Percentiles rank a stretch among this genome's conserved stretches.
phyloP scores from a whole-genome alignment of 805 yeast species.

The Candida incommunis region DNA sequence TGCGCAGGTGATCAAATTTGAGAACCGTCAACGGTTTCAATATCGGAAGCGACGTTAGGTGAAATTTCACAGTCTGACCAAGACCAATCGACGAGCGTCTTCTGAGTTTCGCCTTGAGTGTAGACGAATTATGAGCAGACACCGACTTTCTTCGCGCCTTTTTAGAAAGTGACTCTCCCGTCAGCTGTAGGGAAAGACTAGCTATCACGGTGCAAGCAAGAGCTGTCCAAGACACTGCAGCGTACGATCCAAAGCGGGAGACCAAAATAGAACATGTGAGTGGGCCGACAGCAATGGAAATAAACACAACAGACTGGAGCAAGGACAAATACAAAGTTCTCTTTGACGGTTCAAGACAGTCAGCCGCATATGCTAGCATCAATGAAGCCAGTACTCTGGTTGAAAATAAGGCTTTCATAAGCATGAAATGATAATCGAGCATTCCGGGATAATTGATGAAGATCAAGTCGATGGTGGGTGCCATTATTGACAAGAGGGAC shows the following conservation, averaged over 20 bases:
- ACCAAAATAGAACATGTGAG: constrained; percentile 12
- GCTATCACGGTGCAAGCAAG: constrained; percentile 2
- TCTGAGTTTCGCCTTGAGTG: background rate
- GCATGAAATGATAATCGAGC: background rate
- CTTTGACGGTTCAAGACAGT: constrained; percentile 48
- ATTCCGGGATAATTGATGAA: background rate
- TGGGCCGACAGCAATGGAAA: constrained; percentile 17
- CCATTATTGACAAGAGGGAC: background rate
- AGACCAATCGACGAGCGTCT: background rate
- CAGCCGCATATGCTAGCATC: constrained; percentile 21
- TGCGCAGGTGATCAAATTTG: constrained; percentile 9
- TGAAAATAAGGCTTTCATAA: background rate
- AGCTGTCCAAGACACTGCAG: constrained; percentile 6
- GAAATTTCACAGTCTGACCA: background rate
- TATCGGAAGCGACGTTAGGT: constrained; percentile 10
- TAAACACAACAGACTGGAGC: constrained; percentile 16
- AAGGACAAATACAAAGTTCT: constrained; percentile 25
- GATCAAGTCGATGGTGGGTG: background rate
- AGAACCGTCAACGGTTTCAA: constrained; percentile 14
- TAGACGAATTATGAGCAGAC: constrained; percentile 5
- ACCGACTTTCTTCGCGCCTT: constrained; percentile 10
- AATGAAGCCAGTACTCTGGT: background rate
- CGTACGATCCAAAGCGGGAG: constrained; percentile 4
- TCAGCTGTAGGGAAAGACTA: constrained; percentile 1
- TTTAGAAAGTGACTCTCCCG: constrained; percentile 11